Evolutionary conservation across 306 rosid genomes (phyloP), one percentile per base, ranked within the genome.

Genomic region (Vachellia pachyceras): DNA sequence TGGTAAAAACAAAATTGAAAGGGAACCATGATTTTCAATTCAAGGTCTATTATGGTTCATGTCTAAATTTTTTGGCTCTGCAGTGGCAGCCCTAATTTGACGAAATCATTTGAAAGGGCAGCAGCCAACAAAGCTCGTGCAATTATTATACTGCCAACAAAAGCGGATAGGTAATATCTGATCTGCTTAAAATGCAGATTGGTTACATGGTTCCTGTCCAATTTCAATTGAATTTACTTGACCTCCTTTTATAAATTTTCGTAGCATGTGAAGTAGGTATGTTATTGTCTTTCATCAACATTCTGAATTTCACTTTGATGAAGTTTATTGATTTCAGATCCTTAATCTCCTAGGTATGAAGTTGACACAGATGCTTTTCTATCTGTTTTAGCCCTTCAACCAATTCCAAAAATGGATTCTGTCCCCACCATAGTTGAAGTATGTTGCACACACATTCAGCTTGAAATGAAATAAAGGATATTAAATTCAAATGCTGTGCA

Each of bases 321-420:
- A 86, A 81, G 70, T 78, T 71, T 65, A 79, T 76, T 90, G 86
- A 90, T 84, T 79, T 78, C 76, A 68, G 61, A 85, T 86, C 77
- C 64, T 86, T 76, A 60, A 66, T 72, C 73, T 82, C 41, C 72
- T 86, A 95, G 99, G 97, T 90, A 87, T 85, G 99, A 95, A 77
- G 90, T 95, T 88, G 99, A 95, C 79, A 95, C 99, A 14, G 99
- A 95, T 89, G 99, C 99, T 58, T 93, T 93, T 90, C 93, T 95
- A 78, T 91, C 98, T 72, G 96, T 93, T 77, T 85, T 95, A 84
- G 99, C 98, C 50, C 99, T 95, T 86, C 99, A 95, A 83, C 93
- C 94, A 67, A 95, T 95, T 84, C 93, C 90, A 7, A 78, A 89
- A 8, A 95, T 95, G 96, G 93, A 86, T 36, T 86, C 91, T 78